phyloP scores from a whole-genome alignment of 768 basidiomycete species.

The Kwoniella newhampshirensis region DNA sequence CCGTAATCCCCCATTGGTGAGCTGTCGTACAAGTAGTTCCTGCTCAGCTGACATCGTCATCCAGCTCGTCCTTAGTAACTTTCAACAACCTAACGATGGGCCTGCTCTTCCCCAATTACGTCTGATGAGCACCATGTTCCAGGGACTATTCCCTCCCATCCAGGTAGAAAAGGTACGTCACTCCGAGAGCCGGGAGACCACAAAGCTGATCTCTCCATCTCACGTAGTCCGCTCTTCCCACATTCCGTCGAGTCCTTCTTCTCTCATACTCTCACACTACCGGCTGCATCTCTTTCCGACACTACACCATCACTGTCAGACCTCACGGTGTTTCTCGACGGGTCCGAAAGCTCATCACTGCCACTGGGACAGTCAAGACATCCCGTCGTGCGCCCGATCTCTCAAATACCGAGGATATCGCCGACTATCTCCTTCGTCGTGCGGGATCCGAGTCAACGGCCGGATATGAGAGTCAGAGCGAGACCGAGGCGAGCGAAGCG shows the following conservation, averaged over 20 bases:
- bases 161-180: slow-evolving; percentile 55
- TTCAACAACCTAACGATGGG: slow-evolving; percentile 57
- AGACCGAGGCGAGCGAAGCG: slow-evolving; percentile 73
- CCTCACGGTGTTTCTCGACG: slow-evolving; percentile 91
- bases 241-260: slow-evolving; percentile 80
- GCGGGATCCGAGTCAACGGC: slow-evolving; percentile 73
- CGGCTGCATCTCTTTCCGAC: slow-evolving; percentile 85
- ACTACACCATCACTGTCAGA: slow-evolving; percentile 92
- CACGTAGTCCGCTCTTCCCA: slow-evolving; percentile 70
- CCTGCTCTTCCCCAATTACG: slow-evolving; percentile 81
- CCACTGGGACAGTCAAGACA: slow-evolving; percentile 42
- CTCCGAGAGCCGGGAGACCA: not conserved
- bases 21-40: slow-evolving; percentile 43
- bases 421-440: slow-evolving; percentile 82
- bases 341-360: slow-evolving; percentile 80
- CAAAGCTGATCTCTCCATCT: slow-evolving; percentile 61
- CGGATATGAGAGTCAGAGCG: slow-evolving; percentile 64
- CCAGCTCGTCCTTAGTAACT: slow-evolving; percentile 80
- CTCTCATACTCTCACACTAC: slow-evolving; percentile 84
- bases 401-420: slow-evolving; percentile 86
- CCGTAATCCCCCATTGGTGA: slow-evolving; percentile 83
- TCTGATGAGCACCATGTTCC: slow-evolving; percentile 92
- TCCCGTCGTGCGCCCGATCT: slow-evolving; percentile 61
- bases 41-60: slow-evolving; percentile 6
- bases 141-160: slow-evolving; percentile 92